A percentile compares a stretch with the other conserved stretches of the same genome.
Evolutionary conservation across 306 rosid species (phyloP).

Genomic region (Castanea crenata): DNA sequence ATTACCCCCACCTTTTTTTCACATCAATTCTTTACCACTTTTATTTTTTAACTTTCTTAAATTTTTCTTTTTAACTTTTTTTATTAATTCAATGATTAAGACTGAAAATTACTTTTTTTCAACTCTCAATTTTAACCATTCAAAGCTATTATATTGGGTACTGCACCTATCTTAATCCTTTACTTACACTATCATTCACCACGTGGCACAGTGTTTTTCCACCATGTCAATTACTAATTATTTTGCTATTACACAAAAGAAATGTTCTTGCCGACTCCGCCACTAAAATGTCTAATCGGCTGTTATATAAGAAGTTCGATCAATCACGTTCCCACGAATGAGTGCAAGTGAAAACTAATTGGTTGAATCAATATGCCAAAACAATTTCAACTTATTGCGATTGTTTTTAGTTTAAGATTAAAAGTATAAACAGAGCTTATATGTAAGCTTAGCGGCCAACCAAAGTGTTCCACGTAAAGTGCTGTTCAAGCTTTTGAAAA

Average conservation of each 20-base stretch:
- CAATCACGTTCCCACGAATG: constrained; percentile 44
- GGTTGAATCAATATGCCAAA: too few relatives aligned
- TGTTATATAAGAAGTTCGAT: constrained; percentile 32
- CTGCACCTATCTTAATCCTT: too few relatives aligned
- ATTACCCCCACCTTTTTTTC: rapidly evolving
- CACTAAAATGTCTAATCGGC: constrained; percentile 30
- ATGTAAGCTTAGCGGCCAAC: constrained; percentile 24
- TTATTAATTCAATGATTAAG: rapidly evolving
- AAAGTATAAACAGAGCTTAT: constrained; percentile 13
- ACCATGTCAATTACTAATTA: not conserved
- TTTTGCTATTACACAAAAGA: not conserved
- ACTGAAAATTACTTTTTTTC: too few relatives aligned
- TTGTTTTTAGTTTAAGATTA: not conserved
- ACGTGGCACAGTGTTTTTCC: not conserved
- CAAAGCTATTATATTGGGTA: too few relatives aligned
- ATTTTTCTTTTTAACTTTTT: too few relatives aligned
- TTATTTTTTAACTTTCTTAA: too few relatives aligned
- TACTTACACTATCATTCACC: not conserved
- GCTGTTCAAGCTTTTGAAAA: constrained; percentile 18
- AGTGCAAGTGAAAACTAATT: constrained; percentile 23
- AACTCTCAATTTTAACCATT: too few relatives aligned
- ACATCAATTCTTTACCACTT: too few relatives aligned
- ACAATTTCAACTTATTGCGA: not conserved
- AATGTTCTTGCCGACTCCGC: constrained; percentile 22
- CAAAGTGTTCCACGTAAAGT: constrained; percentile 17